Evolutionary conservation across 176 grass and related monocot genomes (phyloP), one percentile per base, ranked within the genome.

Genomic region (Phragmites australis): DNA sequence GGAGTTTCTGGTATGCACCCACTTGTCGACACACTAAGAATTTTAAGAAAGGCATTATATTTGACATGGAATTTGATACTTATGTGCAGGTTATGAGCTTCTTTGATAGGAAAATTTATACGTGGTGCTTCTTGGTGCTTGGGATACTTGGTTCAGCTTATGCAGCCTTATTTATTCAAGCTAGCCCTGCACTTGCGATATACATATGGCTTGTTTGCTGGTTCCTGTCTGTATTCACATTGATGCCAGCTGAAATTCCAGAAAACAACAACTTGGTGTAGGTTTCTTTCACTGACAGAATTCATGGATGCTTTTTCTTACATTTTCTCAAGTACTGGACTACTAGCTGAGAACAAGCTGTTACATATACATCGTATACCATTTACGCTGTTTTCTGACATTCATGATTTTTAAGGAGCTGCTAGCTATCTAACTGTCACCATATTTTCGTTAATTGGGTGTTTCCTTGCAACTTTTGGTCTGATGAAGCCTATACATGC

Each of bases 221-320:
- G 94, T 92, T 97, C 78, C 74, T 97, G 47, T 97, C 94, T 60
- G 57, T 89, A 68, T 97, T 97, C 86, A 97, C 94, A 85, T 87
- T 94, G 90, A 94, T 97, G 94, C 91, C 94, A 57, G 94, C 94
- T 71, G 94, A 94, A 94, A 94, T 97, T 77, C 94, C 94, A 70
- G 91, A 97, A 84, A 94, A 97, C 78, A 97, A 92, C 71, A 90
- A 84, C 79, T 91, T 97, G 68, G 91, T 97, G 94, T 97, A 92
- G 82, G 79, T 43, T 89, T 80, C 69, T 76, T 92, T 66, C 19
- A 11, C 40, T 71, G 15, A 82, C 23, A 59, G 6, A 19, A 66
- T 66, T 69, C 16, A 68, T 82, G 23, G 37, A 42, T 65, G n/a
- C 15, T 48, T 62, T 74, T 64, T 31, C 39, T 71, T 72, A 50